Conservation (phyloP, 129 eudicot species). For the Chrysanthemum makinoi region DNA sequence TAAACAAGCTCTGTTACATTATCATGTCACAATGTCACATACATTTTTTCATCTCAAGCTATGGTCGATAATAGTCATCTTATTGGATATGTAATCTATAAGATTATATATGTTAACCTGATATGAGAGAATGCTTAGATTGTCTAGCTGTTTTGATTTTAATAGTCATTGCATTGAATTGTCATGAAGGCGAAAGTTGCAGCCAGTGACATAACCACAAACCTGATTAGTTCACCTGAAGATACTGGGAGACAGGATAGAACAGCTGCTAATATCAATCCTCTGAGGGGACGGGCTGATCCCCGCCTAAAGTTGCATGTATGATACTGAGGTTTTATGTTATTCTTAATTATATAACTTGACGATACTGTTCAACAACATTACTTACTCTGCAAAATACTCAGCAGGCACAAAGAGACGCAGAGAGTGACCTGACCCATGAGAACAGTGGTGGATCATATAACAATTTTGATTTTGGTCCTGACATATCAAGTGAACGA, state of each 20-base stretch:
- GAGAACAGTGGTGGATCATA: constrained; percentile 44
- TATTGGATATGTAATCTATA: too few species aligned
- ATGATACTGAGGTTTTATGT: constrained; percentile 11
- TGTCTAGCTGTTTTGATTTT: background rate
- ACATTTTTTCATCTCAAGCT: too few species aligned
- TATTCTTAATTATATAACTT: background rate
- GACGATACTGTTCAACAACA: background rate
- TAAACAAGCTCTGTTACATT: too few species aligned
- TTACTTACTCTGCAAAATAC: constrained; percentile 36
- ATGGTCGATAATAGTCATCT: too few species aligned
- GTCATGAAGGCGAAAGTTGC: constrained; percentile 59
- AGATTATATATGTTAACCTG: too few species aligned
- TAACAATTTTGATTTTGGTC: constrained; percentile 48
- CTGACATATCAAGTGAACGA: constrained; percentile 47
- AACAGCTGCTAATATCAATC: constrained; percentile 24
- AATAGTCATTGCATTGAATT: constrained; percentile 5
- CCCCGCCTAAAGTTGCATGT: constrained; percentile 50
- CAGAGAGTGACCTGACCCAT: constrained; percentile 42
- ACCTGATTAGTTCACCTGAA: constrained; percentile 42
- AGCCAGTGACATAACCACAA: constrained; percentile 34
- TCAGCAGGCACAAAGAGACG: constrained; percentile 53
- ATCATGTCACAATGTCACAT: too few species aligned
- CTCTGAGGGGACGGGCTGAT: constrained; percentile 54
- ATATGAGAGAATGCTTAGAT: too few species aligned
- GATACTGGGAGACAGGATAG: constrained; percentile 48